Evolutionary conservation across 352 stramenopile species (phyloP).

Genomic region (Pythium biforme): DNA sequence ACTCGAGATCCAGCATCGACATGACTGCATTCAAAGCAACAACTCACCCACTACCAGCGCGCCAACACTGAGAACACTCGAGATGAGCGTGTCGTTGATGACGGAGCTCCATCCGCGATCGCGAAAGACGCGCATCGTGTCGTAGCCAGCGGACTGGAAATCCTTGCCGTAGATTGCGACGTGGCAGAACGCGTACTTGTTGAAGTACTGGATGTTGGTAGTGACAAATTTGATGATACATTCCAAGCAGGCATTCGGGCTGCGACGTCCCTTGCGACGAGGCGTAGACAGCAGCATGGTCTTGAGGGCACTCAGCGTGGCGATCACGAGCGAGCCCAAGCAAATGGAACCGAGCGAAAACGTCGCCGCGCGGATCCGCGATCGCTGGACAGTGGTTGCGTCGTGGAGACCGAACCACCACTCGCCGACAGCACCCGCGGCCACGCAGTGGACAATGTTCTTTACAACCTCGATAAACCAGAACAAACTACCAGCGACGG

Average conservation of each 20-base stretch:
- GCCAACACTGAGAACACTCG: constrained; percentile 69
- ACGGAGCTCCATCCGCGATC: constrained; percentile 77
- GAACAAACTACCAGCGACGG: constrained; percentile 53
- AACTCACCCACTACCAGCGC: constrained; percentile 73
- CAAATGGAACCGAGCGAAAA: constrained; percentile 85
- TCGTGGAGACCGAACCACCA: constrained; percentile 86
- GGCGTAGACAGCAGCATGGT: constrained; percentile 64
- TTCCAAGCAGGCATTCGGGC: constrained; percentile 79
- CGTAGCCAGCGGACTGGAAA: constrained; percentile 64
- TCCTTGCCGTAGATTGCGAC: constrained; percentile 86
- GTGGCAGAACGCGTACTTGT: constrained; percentile 88
- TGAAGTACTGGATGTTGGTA: constrained; percentile 80
- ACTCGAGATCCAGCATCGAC: background rate
- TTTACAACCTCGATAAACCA: constrained; percentile 85
- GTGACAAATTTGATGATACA: constrained; percentile 72
- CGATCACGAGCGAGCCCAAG: constrained; percentile 78
- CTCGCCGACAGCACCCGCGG: constrained; percentile 74
- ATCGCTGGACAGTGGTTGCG: constrained; percentile 64
- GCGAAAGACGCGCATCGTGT: constrained; percentile 82
- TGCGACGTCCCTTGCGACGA: constrained; percentile 59
- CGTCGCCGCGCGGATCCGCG: constrained; percentile 61
- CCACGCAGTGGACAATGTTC: constrained; percentile 86
- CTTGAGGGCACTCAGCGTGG: constrained; percentile 61
- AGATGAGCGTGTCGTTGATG: constrained; percentile 80
- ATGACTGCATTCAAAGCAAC: background rate